These are phyloP conservation scores for Aspergillus hiratsukae DNA, from an alignment of 2,329 filamentous ascomycete genomes.

Conservation along the genomic window DNA sequence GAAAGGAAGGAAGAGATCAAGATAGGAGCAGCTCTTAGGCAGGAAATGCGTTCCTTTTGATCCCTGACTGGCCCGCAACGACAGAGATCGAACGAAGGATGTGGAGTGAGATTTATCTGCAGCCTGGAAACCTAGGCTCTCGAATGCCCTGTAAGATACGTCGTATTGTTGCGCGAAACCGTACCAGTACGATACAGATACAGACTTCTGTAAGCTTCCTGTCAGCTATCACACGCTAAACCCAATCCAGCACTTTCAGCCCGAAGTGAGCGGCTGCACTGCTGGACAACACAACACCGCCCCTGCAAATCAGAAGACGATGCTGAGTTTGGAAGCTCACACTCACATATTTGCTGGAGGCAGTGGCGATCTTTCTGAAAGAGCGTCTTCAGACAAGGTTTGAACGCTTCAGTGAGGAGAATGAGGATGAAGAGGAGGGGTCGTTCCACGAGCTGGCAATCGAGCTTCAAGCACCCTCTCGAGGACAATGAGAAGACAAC, in stretches of 20 bases:
- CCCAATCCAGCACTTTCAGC: slow-evolving; percentile 6
- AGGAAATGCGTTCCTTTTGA: slow-evolving; percentile 2
- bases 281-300: background rate
- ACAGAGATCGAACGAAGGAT: slow-evolving; percentile 2
- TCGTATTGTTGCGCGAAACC: slow-evolving; percentile 6
- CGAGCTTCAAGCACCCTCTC: background rate
- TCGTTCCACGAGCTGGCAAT: background rate
- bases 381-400: background rate
- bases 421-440: background rate
- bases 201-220: slow-evolving; percentile 3
- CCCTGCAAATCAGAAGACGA: slow-evolving; percentile 5
- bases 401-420: background rate
- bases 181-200: slow-evolving; percentile 6
- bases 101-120: slow-evolving; percentile 11
- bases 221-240: slow-evolving; percentile 14
- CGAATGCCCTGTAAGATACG: slow-evolving; percentile 3
- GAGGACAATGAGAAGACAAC: background rate
- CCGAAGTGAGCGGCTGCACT: slow-evolving; percentile 13
- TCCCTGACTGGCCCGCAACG: slow-evolving; percentile 7
- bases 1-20: background rate
- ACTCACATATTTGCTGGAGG: slow-evolving; percentile 2
- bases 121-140: slow-evolving; percentile 1
- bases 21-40: background rate
- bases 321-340: background rate
- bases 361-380: background rate